Evolutionary conservation across 1,284 basidiomycete genomes (phyloP), one percentile per base, ranked within the genome.

Genomic region (Hypsizygus ulmarius): DNA sequence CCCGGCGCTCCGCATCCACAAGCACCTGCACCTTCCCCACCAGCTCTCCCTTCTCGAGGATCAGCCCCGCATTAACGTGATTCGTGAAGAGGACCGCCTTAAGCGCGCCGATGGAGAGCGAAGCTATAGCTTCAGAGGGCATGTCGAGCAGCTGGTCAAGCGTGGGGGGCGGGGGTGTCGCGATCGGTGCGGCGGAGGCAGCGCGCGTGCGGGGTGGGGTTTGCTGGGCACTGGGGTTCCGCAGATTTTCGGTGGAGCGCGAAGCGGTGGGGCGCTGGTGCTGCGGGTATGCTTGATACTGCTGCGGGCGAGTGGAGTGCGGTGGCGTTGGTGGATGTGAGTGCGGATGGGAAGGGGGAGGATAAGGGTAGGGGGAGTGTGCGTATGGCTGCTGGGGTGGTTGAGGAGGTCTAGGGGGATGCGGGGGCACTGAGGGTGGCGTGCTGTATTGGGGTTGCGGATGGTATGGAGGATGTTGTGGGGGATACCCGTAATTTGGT

Each of bases 71-170:
- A 47, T 75, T 78, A 18, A 89, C 85, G 47, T 86, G 84, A 52
- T 87, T 84, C 45, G 81, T 79, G 61, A 81, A 89, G 18, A 93
- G 66, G n/a, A 93, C 77, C 3, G 75, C 75, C 63, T 93, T 93
- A 43, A 93, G 73, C 21, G 75, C 72, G 12, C 78, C 72, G 45
- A 92, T 79, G 8, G 82, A 79, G 14, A 93, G 69, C 1, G 73
- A 66, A 1, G 71, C 63, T n/a, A 93, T 66, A 16, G 75, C 72
- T 6, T 76, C 75, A 3, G 72, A 64, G 0, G 77, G 66, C 70
- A 90, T 82, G 0, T 72, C 68, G 2, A 93, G 72, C 3, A 93
- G 73, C 33, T 81, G 74, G 39, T 87, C 80, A 12, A 91, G 60
- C 34, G 71, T 62, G 0, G 73, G 57, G 11, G 60, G 64, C 1